phyloP scores from a whole-genome alignment of 2,329 filamentous ascomycete species.

The Nigrograna mackinnonii region DNA sequence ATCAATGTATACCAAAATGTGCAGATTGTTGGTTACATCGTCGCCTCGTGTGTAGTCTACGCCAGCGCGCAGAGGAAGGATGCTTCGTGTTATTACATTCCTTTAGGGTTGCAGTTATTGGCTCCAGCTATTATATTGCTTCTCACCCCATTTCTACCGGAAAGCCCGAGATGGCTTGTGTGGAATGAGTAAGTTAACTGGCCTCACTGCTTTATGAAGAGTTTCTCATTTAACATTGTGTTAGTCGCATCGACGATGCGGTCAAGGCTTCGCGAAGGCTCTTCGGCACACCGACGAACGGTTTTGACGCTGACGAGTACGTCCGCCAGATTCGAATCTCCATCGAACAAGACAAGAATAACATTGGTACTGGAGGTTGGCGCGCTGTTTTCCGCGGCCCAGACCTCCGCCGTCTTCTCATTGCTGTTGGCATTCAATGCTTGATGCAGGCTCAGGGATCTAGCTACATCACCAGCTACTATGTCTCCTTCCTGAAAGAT shows the following conservation, averaged over 20 bases:
- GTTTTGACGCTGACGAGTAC: slow-evolving; percentile 9
- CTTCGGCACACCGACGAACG: slow-evolving; percentile 5
- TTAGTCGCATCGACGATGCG: slow-evolving; percentile 8
- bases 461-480: slow-evolving; percentile 13
- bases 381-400: slow-evolving; percentile 9
- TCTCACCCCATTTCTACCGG: slow-evolving; percentile 7
- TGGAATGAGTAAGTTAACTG: slow-evolving; percentile 9
- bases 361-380: slow-evolving; percentile 7
- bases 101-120: slow-evolving; percentile 10
- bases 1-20: slow-evolving; percentile 12
- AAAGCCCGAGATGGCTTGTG: slow-evolving; percentile 11
- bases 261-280: slow-evolving; percentile 5
- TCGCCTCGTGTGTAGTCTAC: slow-evolving; percentile 11
- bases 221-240: neutral
- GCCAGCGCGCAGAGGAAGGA: slow-evolving; percentile 7
- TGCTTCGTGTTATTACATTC: slow-evolving; percentile 7
- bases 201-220: neutral
- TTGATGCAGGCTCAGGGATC: slow-evolving; percentile 13
- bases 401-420: slow-evolving; percentile 13
- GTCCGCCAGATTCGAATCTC: slow-evolving; percentile 10
- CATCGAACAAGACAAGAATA: slow-evolving; percentile 8
- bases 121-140: slow-evolving; percentile 9
- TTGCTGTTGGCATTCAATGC: slow-evolving; percentile 15
- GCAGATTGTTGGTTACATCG: slow-evolving; percentile 12
- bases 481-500: slow-evolving; percentile 11